Evolutionary conservation across 2,329 filamentous ascomycete genomes (phyloP), one percentile per base, ranked within the genome.

Genomic region (Lasiodiplodia hormozganensis): DNA sequence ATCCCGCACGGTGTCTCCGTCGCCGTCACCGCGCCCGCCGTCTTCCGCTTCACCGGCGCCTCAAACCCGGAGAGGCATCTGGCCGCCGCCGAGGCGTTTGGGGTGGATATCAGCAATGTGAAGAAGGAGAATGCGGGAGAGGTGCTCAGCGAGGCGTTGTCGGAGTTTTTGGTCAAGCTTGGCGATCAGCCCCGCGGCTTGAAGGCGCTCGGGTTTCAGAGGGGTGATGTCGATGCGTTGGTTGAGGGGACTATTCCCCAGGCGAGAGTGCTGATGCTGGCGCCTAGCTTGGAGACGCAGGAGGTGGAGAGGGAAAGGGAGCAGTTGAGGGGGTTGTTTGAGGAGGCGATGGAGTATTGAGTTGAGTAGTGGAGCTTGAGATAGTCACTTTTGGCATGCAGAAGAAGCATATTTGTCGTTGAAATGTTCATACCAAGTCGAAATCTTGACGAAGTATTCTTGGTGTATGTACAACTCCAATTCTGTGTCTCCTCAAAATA

Each of bases 1-100:
- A 98, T 99, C 76, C 96, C 96, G 0, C 96, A 99, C 79, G 96
- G 96, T 65, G 96, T 99, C 28, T 95, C 92, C 1, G 96, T 99
- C 1, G 96, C 94, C 3, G 95, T 98, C 7, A 95, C 93, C 0
- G 93, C 95, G 0, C 95, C 96, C 0, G 92, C 95, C 0, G 95
- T 98, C 1, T 99, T 98, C 87, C 89, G 88, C 36, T 98, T 98
- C 82, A 99, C 95, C 0, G 95, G 86, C 0, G 87, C 95, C 1
- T 96, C 92, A 1, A 98, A 98, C 76, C 96, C 96, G 0, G 93
- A 97, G 65, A 89, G 96, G 11, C 96, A 99, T 82, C 83, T 99
- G 43, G 89, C 90, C 4, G 96, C 95, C 0, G 95, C 96, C 0
- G 94, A 97, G 78, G 89, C 87, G 0, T 98, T 99, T 72, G 96